These are phyloP conservation scores for Alternaria ethzedia DNA, from an alignment of 2,329 filamentous ascomycete genomes.

Conservation along the genomic window DNA sequence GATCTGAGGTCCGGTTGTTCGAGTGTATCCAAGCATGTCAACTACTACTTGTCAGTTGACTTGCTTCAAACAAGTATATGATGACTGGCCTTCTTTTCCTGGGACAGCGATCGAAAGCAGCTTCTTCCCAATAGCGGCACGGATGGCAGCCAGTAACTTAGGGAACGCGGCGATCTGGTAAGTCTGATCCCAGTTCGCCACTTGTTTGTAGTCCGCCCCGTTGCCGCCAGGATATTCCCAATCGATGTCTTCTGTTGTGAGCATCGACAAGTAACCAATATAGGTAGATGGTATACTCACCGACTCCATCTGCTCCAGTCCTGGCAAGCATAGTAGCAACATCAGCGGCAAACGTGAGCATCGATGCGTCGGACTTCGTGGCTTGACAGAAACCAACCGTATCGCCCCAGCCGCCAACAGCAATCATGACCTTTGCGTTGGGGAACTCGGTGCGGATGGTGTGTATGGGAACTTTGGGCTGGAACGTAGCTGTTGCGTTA, in stretches of 20 bases:
- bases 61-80: neutral
- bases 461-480: constrained; percentile 61
- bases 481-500: constrained; percentile 53
- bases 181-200: constrained; percentile 64
- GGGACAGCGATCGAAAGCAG: constrained; percentile 72
- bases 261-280: neutral
- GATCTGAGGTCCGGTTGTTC: constrained; percentile 63
- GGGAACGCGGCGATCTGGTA: constrained; percentile 69
- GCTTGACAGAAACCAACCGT: constrained; percentile 66
- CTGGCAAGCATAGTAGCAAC: constrained; percentile 67
- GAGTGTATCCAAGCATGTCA: constrained; percentile 73
- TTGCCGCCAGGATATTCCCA: constrained; percentile 72
- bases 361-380: constrained; percentile 59
- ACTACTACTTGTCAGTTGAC: constrained; percentile 38
- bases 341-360: constrained; percentile 67
- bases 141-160: constrained; percentile 65
- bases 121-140: constrained; percentile 64
- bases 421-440: constrained; percentile 69
- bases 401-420: constrained; percentile 79
- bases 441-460: constrained; percentile 62
- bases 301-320: constrained; percentile 70
- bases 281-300: constrained; percentile 42
- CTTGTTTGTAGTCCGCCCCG: constrained; percentile 70
- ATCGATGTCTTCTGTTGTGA: constrained; percentile 61
- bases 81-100: constrained; percentile 38